Evolutionary conservation across 1,284 basidiomycete species (phyloP).

Genomic region (Trametes polyzona): DNA sequence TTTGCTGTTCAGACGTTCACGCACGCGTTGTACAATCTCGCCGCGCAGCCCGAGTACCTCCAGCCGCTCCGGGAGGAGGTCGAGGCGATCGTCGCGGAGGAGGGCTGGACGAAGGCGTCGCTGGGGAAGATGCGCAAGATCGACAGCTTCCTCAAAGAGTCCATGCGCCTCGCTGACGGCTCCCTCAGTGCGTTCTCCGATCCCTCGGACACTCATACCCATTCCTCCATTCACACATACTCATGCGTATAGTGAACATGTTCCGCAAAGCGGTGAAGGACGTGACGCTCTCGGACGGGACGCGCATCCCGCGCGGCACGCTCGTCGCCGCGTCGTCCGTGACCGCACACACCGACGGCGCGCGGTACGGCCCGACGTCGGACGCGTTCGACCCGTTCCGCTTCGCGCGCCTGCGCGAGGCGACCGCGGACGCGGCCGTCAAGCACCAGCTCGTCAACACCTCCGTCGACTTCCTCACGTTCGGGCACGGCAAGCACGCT

Average conservation of each 20-base stretch:
- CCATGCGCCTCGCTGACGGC: slow-evolving; percentile 23
- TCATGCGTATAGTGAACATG: slow-evolving; percentile 22
- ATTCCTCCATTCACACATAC: neutral
- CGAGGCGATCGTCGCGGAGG: slow-evolving; percentile 18
- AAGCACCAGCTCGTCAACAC: slow-evolving; percentile 38
- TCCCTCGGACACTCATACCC: neutral
- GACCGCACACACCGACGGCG: slow-evolving; percentile 46
- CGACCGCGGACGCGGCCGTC: slow-evolving; percentile 23
- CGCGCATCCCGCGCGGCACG: slow-evolving; percentile 46
- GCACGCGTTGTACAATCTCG: slow-evolving; percentile 31
- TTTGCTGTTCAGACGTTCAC: slow-evolving; percentile 27
- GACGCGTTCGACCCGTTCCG: slow-evolving; percentile 49
- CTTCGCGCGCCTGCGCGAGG: slow-evolving; percentile 46
- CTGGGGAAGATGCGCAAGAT: slow-evolving; percentile 30
- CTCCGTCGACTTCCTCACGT: slow-evolving; percentile 33
- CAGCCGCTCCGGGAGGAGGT: slow-evolving; percentile 30
- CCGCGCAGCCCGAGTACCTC: slow-evolving; percentile 26
- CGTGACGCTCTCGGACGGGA: slow-evolving; percentile 47
- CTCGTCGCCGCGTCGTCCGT: slow-evolving; percentile 45
- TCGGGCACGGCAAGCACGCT: slow-evolving; percentile 37
- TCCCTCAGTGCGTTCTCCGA: slow-evolving; percentile 11
- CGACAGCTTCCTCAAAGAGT: slow-evolving; percentile 35
- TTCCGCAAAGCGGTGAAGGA: slow-evolving; percentile 38
- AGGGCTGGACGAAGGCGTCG: slow-evolving; percentile 29
- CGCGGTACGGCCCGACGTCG: slow-evolving; percentile 45